Conservation (phyloP, 345 rosid genomes). For the Dipteronia sinensis region DNA sequence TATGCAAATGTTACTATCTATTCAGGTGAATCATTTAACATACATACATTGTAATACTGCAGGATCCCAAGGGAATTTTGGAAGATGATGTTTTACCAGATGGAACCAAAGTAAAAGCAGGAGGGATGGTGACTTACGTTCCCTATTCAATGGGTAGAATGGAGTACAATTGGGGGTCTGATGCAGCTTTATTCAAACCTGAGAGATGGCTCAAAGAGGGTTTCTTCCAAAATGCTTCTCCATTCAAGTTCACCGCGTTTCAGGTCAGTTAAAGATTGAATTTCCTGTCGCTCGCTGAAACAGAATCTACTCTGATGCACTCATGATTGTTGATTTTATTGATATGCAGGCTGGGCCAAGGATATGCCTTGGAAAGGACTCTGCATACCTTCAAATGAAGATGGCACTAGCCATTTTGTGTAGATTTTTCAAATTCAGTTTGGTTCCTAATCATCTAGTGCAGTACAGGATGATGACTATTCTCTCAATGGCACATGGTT, state of each 20-base stretch:
- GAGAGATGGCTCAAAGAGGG: constrained; percentile 97
- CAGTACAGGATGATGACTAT: constrained; percentile 94
- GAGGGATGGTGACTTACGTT: constrained; percentile 97
- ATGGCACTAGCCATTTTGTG: constrained; percentile 83
- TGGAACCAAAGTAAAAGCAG: constrained; percentile 90
- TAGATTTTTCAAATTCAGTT: constrained; percentile 68
- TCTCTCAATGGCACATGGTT: constrained; percentile 81
- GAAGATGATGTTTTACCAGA: constrained; percentile 84
- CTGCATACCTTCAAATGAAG: constrained; percentile 97
- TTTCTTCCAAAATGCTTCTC: constrained; percentile 78
- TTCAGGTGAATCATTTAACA: neutral
- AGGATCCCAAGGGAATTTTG: constrained; percentile 89
- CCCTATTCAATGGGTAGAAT: constrained; percentile 99
- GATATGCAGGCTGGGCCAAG: constrained; percentile 82
- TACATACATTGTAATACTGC: constrained; percentile 7
- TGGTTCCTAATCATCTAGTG: constrained; percentile 79
- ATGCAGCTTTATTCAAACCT: constrained; percentile 78
- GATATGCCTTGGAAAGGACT: constrained; percentile 94
- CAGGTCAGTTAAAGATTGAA: constrained; percentile 49
- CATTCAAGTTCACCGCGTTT: constrained; percentile 95
- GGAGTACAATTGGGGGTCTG: constrained; percentile 93
- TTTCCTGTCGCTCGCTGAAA: neutral
- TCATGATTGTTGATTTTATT: constrained; percentile 8
- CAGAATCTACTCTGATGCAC: neutral
- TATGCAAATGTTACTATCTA: neutral